A percentile compares a stretch with the other conserved stretches of the same genome.
These are phyloP conservation scores for Selaginella tamariscina DNA, from an alignment of 75 land plant genomes.

Conservation along the genomic window DNA sequence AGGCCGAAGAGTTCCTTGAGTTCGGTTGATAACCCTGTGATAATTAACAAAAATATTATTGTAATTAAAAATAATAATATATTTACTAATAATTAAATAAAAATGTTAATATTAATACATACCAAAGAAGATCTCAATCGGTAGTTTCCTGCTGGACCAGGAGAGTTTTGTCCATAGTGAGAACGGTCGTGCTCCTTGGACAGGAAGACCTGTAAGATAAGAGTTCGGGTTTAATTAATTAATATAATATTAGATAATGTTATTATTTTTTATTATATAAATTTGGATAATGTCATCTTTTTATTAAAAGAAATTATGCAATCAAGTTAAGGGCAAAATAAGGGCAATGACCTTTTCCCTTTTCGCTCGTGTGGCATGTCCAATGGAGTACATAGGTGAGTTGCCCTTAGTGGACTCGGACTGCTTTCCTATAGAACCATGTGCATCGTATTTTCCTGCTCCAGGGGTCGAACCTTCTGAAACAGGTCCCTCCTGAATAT, in stretches of 20 bases:
- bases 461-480: constrained; percentile 1
- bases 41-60: neutral
- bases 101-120: neutral
- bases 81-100: neutral
- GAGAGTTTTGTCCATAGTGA: neutral
- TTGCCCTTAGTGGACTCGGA: neutral
- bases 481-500: neutral
- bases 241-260: no score
- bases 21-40: neutral
- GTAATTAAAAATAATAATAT: no score
- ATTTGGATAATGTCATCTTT: no score
- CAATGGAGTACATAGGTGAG: neutral
- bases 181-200: neutral
- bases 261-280: no score
- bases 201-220: neutral
- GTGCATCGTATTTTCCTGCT: neutral
- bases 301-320: no score
- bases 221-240: no score
- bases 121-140: neutral
- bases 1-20: neutral
- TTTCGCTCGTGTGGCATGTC: neutral
- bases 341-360: neutral
- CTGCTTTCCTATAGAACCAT: neutral
- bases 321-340: no score
- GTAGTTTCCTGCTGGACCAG: neutral